Evolutionary conservation across 2,329 filamentous ascomycete species (phyloP).

Genomic region (Monosporascus sp.): DNA sequence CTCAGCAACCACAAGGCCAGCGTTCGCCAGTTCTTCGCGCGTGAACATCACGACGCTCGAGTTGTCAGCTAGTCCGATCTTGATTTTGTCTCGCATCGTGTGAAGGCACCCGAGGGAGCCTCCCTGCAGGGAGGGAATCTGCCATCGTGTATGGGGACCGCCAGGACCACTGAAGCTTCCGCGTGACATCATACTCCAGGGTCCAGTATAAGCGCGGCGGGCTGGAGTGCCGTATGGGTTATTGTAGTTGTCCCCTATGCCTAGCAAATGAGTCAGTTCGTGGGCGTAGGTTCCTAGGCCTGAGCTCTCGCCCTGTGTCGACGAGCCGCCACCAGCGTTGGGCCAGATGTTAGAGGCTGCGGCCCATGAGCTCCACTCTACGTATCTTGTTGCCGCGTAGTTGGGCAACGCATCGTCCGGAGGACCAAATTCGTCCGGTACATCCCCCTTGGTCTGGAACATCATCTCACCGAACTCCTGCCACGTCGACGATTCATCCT

Average conservation of each 20-base stretch:
- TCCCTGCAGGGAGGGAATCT: slow-evolving; percentile 44
- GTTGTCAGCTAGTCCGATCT: slow-evolving; percentile 42
- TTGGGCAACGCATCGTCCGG: slow-evolving; percentile 37
- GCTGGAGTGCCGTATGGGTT: slow-evolving; percentile 43
- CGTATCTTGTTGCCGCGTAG: slow-evolving; percentile 44
- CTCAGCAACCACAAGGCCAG: slow-evolving; percentile 38
- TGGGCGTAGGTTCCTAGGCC: slow-evolving; percentile 49
- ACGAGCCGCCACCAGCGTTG: slow-evolving; percentile 46
- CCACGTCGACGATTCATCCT: slow-evolving; percentile 51
- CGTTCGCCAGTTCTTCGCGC: slow-evolving; percentile 33
- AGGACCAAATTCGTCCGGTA: slow-evolving; percentile 44
- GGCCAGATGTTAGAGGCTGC: slow-evolving; percentile 47
- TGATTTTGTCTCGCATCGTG: slow-evolving; percentile 47
- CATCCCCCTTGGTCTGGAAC: slow-evolving; percentile 39
- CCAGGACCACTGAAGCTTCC: slow-evolving; percentile 49
- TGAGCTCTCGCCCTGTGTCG: slow-evolving; percentile 47
- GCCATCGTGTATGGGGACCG: slow-evolving; percentile 47
- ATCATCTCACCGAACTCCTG: slow-evolving; percentile 53
- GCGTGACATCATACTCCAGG: slow-evolving; percentile 47
- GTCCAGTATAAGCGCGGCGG: slow-evolving; percentile 43
- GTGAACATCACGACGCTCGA: slow-evolving; percentile 39
- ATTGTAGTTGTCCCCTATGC: slow-evolving; percentile 51
- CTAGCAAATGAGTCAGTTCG: slow-evolving; percentile 45
- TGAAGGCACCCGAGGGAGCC: slow-evolving; percentile 45
- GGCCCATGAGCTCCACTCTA: slow-evolving; percentile 49